Percentiles rank a stretch among this genome's conserved stretches.
Evolutionary conservation across 2,329 filamentous ascomycete genomes (phyloP).

Genomic region (Aspergillus ochraceoroseus): DNA sequence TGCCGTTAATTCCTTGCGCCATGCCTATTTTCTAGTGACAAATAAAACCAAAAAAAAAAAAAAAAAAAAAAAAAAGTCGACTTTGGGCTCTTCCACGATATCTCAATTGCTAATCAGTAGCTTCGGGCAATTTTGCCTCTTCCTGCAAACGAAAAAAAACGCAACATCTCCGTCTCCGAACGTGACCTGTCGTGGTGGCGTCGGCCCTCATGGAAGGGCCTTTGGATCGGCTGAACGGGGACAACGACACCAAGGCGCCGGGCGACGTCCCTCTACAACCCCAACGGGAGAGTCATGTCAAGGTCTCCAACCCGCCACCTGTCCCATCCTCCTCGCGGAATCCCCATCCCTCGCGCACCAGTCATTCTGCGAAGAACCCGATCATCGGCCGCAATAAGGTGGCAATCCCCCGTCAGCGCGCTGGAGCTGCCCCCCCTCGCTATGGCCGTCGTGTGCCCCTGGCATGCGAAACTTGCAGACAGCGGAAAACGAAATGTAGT

Average conservation of each 20-base stretch:
- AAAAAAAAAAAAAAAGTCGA: too few relatives aligned
- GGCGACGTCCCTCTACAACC: conserved; percentile 12
- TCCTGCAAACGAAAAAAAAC: too few relatives aligned
- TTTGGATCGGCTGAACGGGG: conserved; percentile 13
- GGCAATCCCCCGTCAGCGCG: conserved; percentile 30
- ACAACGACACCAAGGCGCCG: conserved; percentile 7
- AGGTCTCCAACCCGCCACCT: conserved; percentile 13
- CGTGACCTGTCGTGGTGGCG: too few relatives aligned
- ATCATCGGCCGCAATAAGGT: conserved; percentile 25
- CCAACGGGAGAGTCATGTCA: conserved; percentile 7
- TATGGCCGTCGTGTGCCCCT: conserved; percentile 31
- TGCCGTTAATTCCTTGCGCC: neutral
- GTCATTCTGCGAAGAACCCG: conserved; percentile 15
- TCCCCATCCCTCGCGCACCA: conserved; percentile 10
- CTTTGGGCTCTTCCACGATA: too few relatives aligned
- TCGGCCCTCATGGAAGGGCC: conserved; percentile 14
- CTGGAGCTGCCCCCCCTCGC: conserved; percentile 13
- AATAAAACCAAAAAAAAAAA: too few relatives aligned
- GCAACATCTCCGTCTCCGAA: too few relatives aligned
- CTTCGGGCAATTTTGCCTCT: too few relatives aligned
- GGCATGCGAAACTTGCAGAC: conserved; percentile 42
- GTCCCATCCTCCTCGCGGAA: conserved; percentile 5
- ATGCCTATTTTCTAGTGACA: too few relatives aligned
- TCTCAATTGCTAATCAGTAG: too few relatives aligned
- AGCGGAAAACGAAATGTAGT: conserved; percentile 44